A percentile compares a stretch with the other conserved stretches of the same genome.
Evolutionary conservation across 2,329 filamentous ascomycete species (phyloP).

Genomic region (Fusarium brachygibbosum): DNA sequence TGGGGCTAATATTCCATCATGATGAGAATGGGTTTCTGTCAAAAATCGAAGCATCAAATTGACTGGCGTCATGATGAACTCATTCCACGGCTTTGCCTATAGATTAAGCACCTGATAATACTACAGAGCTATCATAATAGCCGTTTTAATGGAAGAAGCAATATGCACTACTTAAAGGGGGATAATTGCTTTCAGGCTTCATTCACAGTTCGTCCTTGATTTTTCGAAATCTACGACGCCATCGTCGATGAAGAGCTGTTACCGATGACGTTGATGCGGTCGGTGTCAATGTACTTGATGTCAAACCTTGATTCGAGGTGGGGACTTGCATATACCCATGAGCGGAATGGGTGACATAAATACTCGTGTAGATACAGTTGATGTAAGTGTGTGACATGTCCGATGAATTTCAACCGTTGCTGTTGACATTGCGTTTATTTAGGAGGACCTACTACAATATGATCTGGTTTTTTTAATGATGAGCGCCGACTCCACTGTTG

Average conservation of each 20-base stretch:
- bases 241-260: slow-evolving; percentile 34
- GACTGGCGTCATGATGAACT: slow-evolving; percentile 23
- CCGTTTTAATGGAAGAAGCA: slow-evolving; percentile 13
- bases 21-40: slow-evolving; percentile 7
- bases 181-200: slow-evolving; percentile 21
- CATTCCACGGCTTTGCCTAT: neutral
- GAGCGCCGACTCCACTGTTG: neutral
- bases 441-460: neutral
- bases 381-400: neutral
- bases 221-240: slow-evolving; percentile 34
- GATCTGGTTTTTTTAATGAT: neutral
- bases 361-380: neutral
- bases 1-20: slow-evolving; percentile 14
- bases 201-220: slow-evolving; percentile 37
- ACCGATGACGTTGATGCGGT: slow-evolving; percentile 37
- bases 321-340: slow-evolving; percentile 10
- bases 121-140: neutral
- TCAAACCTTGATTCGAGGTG: slow-evolving; percentile 34
- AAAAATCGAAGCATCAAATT: slow-evolving; percentile 10
- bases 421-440: neutral
- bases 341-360: slow-evolving; percentile 12
- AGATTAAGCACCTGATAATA: neutral
- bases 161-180: slow-evolving; percentile 8
- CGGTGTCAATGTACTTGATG: slow-evolving; percentile 26
- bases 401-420: neutral